A percentile compares a stretch with the other conserved stretches of the same genome.
Conservation (phyloP, 108 stramenopile genomes). For the Phaeodactylum tricornutum region DNA sequence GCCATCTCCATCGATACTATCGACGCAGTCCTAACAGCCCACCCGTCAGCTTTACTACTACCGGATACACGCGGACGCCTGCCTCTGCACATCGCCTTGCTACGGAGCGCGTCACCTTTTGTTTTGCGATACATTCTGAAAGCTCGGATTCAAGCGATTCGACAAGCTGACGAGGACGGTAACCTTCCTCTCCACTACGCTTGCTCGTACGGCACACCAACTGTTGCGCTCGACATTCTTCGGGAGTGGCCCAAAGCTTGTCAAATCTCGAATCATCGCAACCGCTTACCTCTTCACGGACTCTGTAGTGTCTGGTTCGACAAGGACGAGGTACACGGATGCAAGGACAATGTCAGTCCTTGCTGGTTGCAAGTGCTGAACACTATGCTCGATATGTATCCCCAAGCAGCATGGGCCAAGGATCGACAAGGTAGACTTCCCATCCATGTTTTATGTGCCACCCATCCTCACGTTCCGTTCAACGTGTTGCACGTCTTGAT, state of each 20-base stretch:
- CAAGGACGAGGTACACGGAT: not conserved
- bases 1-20: not conserved
- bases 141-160: not conserved
- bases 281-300: constrained; percentile 9
- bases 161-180: constrained; percentile 9
- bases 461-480: constrained; percentile 1
- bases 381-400: not conserved
- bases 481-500: constrained; percentile 2
- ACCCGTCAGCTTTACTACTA: constrained; percentile 2
- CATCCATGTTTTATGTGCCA: constrained; percentile 1
- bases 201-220: not conserved
- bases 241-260: constrained; percentile 3
- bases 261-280: not conserved
- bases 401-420: not conserved
- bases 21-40: constrained; percentile 1
- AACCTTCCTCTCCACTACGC: constrained; percentile 19
- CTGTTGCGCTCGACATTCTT: constrained; percentile 3
- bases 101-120: constrained; percentile 2
- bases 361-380: too few relatives aligned
- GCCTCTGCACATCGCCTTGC: constrained; percentile 13
- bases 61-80: constrained; percentile 3
- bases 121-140: constrained; percentile 7
- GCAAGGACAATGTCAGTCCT: too few relatives aligned
- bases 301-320: constrained; percentile 1
- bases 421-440: constrained; percentile 7